Conservation (phyloP, 768 basidiomycete genomes). For the Mycena vulgaris region DNA sequence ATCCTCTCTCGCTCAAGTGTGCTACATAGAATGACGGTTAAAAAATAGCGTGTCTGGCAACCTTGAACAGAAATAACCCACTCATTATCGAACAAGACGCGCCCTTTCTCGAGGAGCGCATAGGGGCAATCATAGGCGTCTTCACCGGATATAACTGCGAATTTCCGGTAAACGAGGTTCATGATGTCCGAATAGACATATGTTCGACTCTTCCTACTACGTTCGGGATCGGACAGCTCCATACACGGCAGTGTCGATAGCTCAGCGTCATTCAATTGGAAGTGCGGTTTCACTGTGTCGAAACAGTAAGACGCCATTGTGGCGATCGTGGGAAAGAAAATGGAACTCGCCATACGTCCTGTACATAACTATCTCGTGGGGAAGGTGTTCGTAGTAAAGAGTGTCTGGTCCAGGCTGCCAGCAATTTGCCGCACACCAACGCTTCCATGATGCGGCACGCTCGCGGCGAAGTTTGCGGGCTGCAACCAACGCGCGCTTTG, state of each 20-base stretch:
- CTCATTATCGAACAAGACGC: not conserved
- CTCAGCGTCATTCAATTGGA: not conserved
- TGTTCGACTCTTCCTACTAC: not conserved
- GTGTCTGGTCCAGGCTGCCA: not conserved
- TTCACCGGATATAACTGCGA: not conserved
- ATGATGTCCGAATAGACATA: not conserved
- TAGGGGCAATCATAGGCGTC: not conserved
- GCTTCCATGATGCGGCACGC: not conserved
- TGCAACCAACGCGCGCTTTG: not conserved
- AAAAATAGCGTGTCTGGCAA: not conserved
- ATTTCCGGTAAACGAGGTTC: not conserved
- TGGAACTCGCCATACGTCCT: not conserved
- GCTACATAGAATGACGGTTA: not conserved
- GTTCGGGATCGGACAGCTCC: not conserved
- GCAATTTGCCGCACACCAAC: not conserved
- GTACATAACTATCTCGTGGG: not conserved
- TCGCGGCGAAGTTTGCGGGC: not conserved
- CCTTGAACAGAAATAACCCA: not conserved
- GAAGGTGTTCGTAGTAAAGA: not conserved
- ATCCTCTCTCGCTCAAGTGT: not conserved
- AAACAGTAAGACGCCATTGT: not conserved
- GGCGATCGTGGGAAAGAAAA: not conserved
- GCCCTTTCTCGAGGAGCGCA: not conserved
- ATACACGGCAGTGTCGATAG: not conserved
- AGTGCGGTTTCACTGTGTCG: constrained; percentile 5